phyloP scores from a whole-genome alignment of 441 rosid species.

The Omphalea diandra region DNA sequence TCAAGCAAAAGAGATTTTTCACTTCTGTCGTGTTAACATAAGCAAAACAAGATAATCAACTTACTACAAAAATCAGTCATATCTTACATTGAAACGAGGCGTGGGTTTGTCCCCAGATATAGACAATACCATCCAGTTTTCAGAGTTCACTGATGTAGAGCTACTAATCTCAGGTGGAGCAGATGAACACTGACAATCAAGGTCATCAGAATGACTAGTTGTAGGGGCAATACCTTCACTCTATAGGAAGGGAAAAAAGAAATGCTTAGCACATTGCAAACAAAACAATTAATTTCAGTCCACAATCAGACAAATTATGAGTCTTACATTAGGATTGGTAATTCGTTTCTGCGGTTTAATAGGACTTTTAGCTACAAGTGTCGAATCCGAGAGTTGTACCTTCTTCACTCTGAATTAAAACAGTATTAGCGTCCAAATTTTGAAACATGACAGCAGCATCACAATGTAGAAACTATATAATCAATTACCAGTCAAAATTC shows the following conservation, averaged over 20 bases:
- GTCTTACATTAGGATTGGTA: slow-evolving; percentile 53
- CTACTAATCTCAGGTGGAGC: slow-evolving; percentile 39
- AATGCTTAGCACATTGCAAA: slow-evolving; percentile 18
- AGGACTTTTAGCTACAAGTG: slow-evolving; percentile 74
- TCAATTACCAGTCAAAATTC: background rate
- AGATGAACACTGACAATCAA: slow-evolving; percentile 48
- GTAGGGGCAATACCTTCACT: slow-evolving; percentile 46
- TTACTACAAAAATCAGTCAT: background rate
- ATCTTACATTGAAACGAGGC: slow-evolving; percentile 77
- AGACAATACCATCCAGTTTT: slow-evolving; percentile 82
- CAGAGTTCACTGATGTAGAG: slow-evolving; percentile 50
- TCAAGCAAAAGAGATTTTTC: slow-evolving; percentile 23
- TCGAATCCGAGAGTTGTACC: slow-evolving; percentile 87
- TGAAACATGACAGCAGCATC: background rate
- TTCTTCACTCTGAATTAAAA: slow-evolving; percentile 67
- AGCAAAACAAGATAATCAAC: slow-evolving; percentile 11
- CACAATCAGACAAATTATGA: slow-evolving; percentile 20
- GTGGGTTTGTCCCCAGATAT: slow-evolving; percentile 76
- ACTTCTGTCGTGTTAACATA: background rate
- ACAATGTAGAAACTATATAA: background rate
- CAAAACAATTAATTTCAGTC: slow-evolving; percentile 1
- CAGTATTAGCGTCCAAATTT: slow-evolving; percentile 20
- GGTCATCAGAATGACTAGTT: slow-evolving; percentile 49
- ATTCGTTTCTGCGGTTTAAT: slow-evolving; percentile 55
- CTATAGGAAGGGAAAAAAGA: slow-evolving; percentile 35